These are phyloP conservation scores for Penicillium psychrosexuale DNA, from an alignment of 2,329 filamentous ascomycete genomes.

Conservation along the genomic window DNA sequence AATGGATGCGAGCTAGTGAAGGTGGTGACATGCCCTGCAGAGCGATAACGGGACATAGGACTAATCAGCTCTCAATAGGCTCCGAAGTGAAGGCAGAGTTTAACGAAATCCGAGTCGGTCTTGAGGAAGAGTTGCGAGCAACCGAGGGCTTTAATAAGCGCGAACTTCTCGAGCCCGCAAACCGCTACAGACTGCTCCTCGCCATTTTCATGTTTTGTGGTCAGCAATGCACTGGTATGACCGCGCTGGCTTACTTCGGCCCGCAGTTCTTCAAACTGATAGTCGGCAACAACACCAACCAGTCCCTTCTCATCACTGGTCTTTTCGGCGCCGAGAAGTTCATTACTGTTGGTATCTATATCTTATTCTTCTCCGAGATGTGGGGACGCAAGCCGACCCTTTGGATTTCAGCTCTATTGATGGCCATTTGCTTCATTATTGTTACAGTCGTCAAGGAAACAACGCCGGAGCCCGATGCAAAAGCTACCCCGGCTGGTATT, in stretches of 20 bases:
- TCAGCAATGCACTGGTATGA: conserved; percentile 52
- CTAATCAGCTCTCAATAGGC: conserved; percentile 24
- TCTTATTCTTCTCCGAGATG: conserved; percentile 51
- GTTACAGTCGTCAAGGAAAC: conserved; percentile 47
- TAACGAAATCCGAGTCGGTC: conserved; percentile 29
- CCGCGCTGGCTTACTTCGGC: conserved; percentile 48
- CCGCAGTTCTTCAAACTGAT: conserved; percentile 51
- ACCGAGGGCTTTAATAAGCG: conserved; percentile 50
- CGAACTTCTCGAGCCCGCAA: conserved; percentile 47
- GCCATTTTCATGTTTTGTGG: conserved; percentile 50
- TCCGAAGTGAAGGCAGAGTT: conserved; percentile 48
- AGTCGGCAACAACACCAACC: conserved; percentile 45
- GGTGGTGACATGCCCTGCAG: conserved; percentile 17
- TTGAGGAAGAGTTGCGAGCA: conserved; percentile 25
- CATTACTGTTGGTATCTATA: conserved; percentile 47
- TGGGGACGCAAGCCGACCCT: conserved; percentile 51
- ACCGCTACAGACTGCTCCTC: conserved; percentile 48
- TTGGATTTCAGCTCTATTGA: conserved; percentile 47
- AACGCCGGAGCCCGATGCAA: conserved; percentile 36
- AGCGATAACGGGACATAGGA: not conserved
- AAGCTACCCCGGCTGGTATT: conserved; percentile 39
- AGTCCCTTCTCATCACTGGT: conserved; percentile 48
- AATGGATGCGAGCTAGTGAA: conserved; percentile 47
- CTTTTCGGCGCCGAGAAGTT: conserved; percentile 55
- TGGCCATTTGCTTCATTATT: conserved; percentile 53